phyloP scores from a whole-genome alignment of 2,329 filamentous ascomycete species.

The Calycina marina region DNA sequence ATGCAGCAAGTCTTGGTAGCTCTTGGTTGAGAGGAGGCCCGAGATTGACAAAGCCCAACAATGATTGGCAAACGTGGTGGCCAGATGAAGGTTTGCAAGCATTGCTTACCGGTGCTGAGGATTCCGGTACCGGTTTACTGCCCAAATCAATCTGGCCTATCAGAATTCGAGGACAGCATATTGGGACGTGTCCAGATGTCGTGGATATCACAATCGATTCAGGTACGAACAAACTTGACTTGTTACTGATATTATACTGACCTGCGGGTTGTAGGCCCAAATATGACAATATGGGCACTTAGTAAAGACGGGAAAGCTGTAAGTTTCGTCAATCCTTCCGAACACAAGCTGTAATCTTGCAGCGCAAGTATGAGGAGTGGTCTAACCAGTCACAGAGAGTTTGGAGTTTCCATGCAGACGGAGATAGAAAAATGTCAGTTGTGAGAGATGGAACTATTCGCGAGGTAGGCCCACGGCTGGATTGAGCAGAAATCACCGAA shows the following conservation, averaged over 20 bases:
- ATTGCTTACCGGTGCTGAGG: constrained; percentile 20
- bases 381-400: no score
- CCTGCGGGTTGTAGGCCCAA: constrained; percentile 15
- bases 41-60: constrained; percentile 5
- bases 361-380: constrained; percentile 7
- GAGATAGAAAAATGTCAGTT: constrained; percentile 6
- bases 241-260: neutral
- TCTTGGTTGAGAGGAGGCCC: constrained; percentile 6
- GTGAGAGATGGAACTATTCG: constrained; percentile 20
- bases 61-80: constrained; percentile 27
- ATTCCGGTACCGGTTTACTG: constrained; percentile 10
- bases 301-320: constrained; percentile 30
- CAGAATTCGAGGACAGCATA: constrained; percentile 32
- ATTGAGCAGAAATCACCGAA: neutral
- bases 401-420: no score
- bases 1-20: constrained; percentile 3
- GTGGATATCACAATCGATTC: constrained; percentile 36
- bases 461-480: no score
- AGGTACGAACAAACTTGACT: neutral
- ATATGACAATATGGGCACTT: constrained; percentile 38
- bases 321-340: no score
- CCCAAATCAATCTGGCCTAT: constrained; percentile 30
- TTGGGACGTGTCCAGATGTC: constrained; percentile 30
- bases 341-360: no score
- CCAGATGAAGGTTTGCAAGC: constrained; percentile 23